Percentiles rank a stretch among this genome's conserved stretches.
Conservation (phyloP, 495 filamentous ascomycete genomes). For the Penicillium dipodomyicola region DNA sequence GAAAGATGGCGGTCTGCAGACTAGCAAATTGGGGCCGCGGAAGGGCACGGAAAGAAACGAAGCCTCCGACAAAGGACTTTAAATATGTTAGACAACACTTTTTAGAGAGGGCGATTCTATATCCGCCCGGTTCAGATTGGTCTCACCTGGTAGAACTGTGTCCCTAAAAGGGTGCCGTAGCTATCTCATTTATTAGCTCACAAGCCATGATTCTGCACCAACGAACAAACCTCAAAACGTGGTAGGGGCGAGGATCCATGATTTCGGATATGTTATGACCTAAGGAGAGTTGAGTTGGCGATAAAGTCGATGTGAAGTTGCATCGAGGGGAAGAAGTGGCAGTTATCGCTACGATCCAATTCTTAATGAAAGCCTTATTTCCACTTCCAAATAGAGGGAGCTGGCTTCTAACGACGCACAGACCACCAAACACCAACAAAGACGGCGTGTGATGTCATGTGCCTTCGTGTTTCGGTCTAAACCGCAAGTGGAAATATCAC, state of each 20-base stretch:
- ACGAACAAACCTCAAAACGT: conserved; percentile 64
- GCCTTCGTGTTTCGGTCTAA: conserved; percentile 33
- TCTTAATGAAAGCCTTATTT: neutral
- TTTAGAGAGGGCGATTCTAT: neutral
- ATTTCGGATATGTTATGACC: conserved; percentile 20
- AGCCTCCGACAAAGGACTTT: conserved; percentile 76
- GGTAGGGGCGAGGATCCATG: conserved; percentile 66
- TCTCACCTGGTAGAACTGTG: conserved; percentile 72
- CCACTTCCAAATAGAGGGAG: conserved; percentile 1
- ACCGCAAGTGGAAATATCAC: conserved; percentile 46
- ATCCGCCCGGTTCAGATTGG: neutral
- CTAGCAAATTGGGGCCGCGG: conserved; percentile 75
- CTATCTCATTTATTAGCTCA: conserved; percentile 35
- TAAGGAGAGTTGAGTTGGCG: neutral
- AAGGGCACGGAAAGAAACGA: conserved; percentile 70
- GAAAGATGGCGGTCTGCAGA: conserved; percentile 77
- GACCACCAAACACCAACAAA: conserved; percentile 7
- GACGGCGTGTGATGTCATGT: conserved; percentile 45
- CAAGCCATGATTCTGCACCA: neutral
- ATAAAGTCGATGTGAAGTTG: conserved; percentile 4
- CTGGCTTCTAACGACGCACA: conserved; percentile 18
- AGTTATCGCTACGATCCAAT: neutral
- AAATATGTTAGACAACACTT: neutral
- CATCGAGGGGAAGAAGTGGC: neutral
- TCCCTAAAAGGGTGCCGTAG: conserved; percentile 77